These are phyloP conservation scores for Xylariales sp. DNA, from an alignment of 2,329 filamentous ascomycete species.

Conservation along the genomic window DNA sequence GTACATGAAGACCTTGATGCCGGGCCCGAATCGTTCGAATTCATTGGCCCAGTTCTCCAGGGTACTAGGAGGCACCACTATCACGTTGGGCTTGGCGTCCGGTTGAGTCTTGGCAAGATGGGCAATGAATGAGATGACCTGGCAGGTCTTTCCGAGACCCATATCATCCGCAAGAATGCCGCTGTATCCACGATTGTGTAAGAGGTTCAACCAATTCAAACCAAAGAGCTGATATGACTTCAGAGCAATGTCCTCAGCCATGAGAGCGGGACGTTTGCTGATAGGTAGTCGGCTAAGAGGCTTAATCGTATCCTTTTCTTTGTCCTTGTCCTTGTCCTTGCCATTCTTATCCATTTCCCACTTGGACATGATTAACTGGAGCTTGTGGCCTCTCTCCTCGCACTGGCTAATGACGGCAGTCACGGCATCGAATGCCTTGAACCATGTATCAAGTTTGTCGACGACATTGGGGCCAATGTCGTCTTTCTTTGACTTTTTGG, in stretches of 20 bases:
- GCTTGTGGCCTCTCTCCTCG: conserved; percentile 38
- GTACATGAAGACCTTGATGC: conserved; percentile 67
- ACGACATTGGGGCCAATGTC: conserved; percentile 28
- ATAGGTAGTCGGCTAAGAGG: conserved; percentile 38
- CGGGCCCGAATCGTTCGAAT: conserved; percentile 80
- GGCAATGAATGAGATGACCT: conserved; percentile 88
- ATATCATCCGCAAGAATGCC: conserved; percentile 97
- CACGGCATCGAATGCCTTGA: conserved; percentile 40
- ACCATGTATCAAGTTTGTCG: conserved; percentile 38
- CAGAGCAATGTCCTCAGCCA: conserved; percentile 71
- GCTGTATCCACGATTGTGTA: conserved; percentile 74
- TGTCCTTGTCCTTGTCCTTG: conserved; percentile 30
- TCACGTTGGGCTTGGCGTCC: conserved; percentile 65
- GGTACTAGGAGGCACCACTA: conserved; percentile 90
- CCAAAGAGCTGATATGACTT: conserved; percentile 94
- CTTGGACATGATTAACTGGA: conserved; percentile 21
- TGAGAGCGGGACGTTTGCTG: conserved; percentile 64
- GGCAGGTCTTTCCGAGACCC: conserved; percentile 94
- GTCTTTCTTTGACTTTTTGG: conserved; percentile 26
- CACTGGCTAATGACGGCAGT: conserved; percentile 36
- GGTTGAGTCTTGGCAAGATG: conserved; percentile 66
- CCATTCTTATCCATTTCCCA: conserved; percentile 28
- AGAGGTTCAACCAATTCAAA: conserved; percentile 85
- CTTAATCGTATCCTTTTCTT: conserved; percentile 16
- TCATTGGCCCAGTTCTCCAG: conserved; percentile 95